Percentiles rank a stretch among this genome's conserved stretches.
phyloP scores from a whole-genome alignment of 495 filamentous ascomycete genomes.

The Lepraria neglecta region DNA sequence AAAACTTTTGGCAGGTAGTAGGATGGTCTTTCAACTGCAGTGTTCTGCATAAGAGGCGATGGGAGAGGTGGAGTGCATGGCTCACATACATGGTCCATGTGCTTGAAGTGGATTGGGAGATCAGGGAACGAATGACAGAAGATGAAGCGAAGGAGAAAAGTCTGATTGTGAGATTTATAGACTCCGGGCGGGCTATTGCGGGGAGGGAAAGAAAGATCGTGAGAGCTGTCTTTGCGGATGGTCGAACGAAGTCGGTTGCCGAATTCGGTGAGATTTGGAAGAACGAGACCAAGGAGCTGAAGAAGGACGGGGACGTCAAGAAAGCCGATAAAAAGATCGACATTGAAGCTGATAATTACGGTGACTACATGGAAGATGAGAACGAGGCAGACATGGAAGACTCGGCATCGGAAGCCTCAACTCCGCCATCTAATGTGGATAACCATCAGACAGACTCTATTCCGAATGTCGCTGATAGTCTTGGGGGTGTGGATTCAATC shows the following conservation, averaged over 20 bases:
- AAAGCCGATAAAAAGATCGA: conserved; percentile 47
- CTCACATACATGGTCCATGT: conserved; percentile 72
- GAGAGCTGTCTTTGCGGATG: conserved; percentile 60
- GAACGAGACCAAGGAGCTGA: conserved; percentile 48
- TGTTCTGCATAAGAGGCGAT: conserved; percentile 58
- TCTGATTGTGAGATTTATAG: conserved; percentile 53
- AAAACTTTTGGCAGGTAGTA: conserved; percentile 82
- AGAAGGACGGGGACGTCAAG: conserved; percentile 34
- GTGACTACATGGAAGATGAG: conserved; percentile 49
- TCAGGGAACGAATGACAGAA: conserved; percentile 39
- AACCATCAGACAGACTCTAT: conserved; percentile 16
- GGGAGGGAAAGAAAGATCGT: conserved; percentile 49
- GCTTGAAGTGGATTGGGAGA: conserved; percentile 67
- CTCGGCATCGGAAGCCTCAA: conserved; percentile 12
- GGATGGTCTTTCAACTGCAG: conserved; percentile 96
- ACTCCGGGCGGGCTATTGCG: conserved; percentile 30
- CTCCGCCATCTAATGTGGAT: neutral
- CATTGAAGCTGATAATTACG: conserved; percentile 52
- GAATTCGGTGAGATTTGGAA: conserved; percentile 58
- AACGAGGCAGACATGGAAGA: conserved; percentile 34
- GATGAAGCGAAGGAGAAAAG: conserved; percentile 37
- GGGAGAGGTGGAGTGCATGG: conserved; percentile 80
- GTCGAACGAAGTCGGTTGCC: conserved; percentile 37
- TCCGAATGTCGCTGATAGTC: conserved; percentile 30
- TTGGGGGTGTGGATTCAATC: conserved; percentile 54